phyloP scores from a whole-genome alignment of 805 yeast genomes.

The Myxozyma monticola region DNA sequence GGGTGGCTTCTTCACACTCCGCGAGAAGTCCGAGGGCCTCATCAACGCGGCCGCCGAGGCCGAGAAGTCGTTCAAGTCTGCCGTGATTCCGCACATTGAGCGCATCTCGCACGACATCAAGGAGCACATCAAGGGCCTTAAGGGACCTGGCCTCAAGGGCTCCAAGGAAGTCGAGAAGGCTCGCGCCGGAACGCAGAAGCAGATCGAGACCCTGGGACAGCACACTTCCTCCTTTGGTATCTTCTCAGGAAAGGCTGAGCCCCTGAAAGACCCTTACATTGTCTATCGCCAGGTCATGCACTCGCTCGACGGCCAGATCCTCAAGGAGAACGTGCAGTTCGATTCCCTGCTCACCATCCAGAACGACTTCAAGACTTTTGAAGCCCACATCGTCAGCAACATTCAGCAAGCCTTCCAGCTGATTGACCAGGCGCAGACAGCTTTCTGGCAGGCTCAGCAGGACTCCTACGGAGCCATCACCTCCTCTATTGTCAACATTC shows the following conservation, averaged over 20 bases:
- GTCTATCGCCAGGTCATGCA: conserved; percentile 43
- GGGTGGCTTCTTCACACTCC: conserved; percentile 39
- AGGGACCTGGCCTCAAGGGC: conserved; percentile 40
- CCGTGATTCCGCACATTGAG: conserved; percentile 48
- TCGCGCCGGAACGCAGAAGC: conserved; percentile 41
- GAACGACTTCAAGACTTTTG: conserved; percentile 44
- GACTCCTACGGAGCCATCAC: conserved; percentile 39
- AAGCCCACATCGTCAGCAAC: conserved; percentile 46
- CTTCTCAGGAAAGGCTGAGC: conserved; percentile 40
- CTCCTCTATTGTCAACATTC: conserved; percentile 40
- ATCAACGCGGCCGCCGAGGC: conserved; percentile 42
- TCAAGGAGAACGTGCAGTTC: conserved; percentile 48
- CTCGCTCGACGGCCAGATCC: conserved; percentile 46
- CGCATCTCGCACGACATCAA: conserved; percentile 44
- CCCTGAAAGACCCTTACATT: conserved; percentile 50
- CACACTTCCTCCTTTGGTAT: conserved; percentile 39
- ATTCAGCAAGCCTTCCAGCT: conserved; percentile 43
- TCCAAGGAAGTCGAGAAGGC: conserved; percentile 43
- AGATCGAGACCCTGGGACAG: conserved; percentile 42
- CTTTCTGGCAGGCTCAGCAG: conserved; percentile 37
- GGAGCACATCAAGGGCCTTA: conserved; percentile 47
- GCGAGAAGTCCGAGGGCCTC: conserved; percentile 39
- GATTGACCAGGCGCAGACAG: conserved; percentile 37
- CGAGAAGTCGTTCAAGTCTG: conserved; percentile 42
- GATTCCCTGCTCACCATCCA: conserved; percentile 49